Evolutionary conservation across 345 rosid genomes (phyloP).

Genomic region (Rhodamnia argentea): DNA sequence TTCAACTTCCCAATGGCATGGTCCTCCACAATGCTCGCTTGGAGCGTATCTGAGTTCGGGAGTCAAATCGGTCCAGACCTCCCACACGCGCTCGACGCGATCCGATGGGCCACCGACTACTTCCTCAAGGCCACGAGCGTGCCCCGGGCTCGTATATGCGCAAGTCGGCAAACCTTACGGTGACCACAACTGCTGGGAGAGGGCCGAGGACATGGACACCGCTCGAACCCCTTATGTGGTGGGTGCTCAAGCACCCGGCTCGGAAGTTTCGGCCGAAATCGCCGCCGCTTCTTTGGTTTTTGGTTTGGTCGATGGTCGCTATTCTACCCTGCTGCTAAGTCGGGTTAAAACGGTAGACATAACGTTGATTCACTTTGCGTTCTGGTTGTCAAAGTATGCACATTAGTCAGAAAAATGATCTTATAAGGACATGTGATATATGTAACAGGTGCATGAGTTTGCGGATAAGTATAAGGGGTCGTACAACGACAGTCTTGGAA

Average conservation of each 20-base stretch:
- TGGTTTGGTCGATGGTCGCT: constrained; percentile 20
- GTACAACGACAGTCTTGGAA: constrained; percentile 40
- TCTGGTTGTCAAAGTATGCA: not conserved
- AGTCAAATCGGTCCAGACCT: constrained; percentile 32
- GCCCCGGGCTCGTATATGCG: constrained; percentile 38
- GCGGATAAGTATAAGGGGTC: constrained; percentile 63
- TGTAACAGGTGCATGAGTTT: constrained; percentile 72
- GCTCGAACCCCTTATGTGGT: constrained; percentile 51
- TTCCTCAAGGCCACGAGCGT: constrained; percentile 63
- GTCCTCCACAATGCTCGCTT: constrained; percentile 66
- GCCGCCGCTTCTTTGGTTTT: constrained; percentile 84
- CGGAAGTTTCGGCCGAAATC: constrained; percentile 73
- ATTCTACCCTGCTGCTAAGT: constrained; percentile 35
- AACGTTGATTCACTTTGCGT: too few species aligned
- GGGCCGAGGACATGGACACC: constrained; percentile 98
- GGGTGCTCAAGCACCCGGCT: constrained; percentile 51
- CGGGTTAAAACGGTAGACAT: constrained; percentile 36
- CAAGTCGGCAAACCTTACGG: constrained; percentile 52
- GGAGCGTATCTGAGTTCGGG: constrained; percentile 68
- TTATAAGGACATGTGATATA: not conserved
- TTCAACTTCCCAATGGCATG: constrained; percentile 92
- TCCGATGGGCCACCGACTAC: constrained; percentile 76
- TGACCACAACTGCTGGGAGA: constrained; percentile 80
- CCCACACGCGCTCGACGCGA: constrained; percentile 34
- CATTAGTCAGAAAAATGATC: not conserved